phyloP scores from a whole-genome alignment of 1,284 basidiomycete genomes.

The Sporisorium reilianum region DNA sequence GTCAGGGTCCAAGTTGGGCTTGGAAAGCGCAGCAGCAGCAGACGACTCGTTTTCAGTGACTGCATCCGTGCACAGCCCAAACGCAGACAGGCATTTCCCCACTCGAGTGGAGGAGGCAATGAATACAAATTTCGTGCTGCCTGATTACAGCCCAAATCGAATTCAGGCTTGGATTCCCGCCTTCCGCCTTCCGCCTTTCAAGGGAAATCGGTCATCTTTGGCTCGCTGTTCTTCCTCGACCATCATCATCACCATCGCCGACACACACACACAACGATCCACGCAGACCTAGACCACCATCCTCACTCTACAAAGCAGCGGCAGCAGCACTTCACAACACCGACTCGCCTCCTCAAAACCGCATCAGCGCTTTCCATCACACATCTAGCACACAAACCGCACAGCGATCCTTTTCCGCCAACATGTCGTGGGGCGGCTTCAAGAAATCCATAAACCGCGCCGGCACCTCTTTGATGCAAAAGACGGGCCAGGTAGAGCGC shows the following conservation, averaged over 20 bases:
- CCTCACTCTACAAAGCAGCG: too few species aligned
- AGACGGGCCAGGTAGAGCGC: conserved; percentile 94
- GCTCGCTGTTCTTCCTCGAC: background rate
- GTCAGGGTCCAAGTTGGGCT: conserved; percentile 12
- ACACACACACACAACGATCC: background rate
- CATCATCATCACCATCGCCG: background rate
- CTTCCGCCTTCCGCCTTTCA: conserved; percentile 2
- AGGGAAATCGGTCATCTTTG: too few species aligned
- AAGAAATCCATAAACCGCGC: conserved; percentile 94
- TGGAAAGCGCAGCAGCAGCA: background rate
- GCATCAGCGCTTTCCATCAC: too few species aligned
- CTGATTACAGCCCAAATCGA: background rate
- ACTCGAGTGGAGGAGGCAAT: background rate
- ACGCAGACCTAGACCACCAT: too few species aligned
- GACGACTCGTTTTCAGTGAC: too few species aligned
- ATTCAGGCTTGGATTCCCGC: background rate
- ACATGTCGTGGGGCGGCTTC: conserved; percentile 74
- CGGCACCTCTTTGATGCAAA: conserved; percentile 80
- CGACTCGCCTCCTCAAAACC: too few species aligned
- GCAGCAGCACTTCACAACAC: background rate
- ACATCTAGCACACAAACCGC: too few species aligned
- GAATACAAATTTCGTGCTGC: background rate
- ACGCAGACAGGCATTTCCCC: too few species aligned
- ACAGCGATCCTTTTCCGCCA: conserved; percentile 4
- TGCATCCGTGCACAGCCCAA: conserved; percentile 39